A percentile compares a stretch with the other conserved stretches of the same genome.
Conservation (phyloP, 2,329 filamentous ascomycete species). For the Fusarium dlaminii region DNA sequence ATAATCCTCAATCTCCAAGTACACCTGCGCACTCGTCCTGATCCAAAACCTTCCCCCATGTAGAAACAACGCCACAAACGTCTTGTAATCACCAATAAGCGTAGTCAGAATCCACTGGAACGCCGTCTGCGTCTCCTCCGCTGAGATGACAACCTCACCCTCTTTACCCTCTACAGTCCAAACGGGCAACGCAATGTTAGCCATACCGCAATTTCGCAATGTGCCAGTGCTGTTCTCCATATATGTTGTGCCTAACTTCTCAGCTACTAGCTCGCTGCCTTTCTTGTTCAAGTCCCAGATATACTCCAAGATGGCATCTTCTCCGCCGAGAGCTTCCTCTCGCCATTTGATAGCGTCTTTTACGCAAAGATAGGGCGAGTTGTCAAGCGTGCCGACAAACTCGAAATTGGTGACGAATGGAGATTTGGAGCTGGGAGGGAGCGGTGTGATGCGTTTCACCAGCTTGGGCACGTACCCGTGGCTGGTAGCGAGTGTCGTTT, state of each 20-base stretch:
- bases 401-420: constrained; percentile 77
- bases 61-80: constrained; percentile 73
- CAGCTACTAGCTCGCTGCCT: constrained; percentile 69
- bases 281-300: constrained; percentile 68
- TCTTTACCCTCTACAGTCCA: constrained; percentile 45
- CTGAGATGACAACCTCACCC: constrained; percentile 43
- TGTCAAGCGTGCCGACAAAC: constrained; percentile 80
- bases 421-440: constrained; percentile 59
- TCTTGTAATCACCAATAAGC: constrained; percentile 70
- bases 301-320: constrained; percentile 74
- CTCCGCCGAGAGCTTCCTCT: constrained; percentile 74
- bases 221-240: constrained; percentile 72
- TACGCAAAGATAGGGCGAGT: constrained; percentile 75
- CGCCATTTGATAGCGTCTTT: constrained; percentile 78
- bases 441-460: constrained; percentile 48
- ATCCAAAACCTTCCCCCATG: constrained; percentile 74
- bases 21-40: constrained; percentile 82
- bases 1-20: constrained; percentile 83
- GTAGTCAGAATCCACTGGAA: constrained; percentile 66
- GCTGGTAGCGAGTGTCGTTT: constrained; percentile 80
- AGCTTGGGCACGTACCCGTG: constrained; percentile 73
- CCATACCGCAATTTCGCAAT: constrained; percentile 73
- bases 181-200: constrained; percentile 79
- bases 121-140: constrained; percentile 49
- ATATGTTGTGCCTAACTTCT: constrained; percentile 73